Base-by-base conservation (phyloP, 139 green algal species). In the Deuterostichococcus epilithicus region DNA sequence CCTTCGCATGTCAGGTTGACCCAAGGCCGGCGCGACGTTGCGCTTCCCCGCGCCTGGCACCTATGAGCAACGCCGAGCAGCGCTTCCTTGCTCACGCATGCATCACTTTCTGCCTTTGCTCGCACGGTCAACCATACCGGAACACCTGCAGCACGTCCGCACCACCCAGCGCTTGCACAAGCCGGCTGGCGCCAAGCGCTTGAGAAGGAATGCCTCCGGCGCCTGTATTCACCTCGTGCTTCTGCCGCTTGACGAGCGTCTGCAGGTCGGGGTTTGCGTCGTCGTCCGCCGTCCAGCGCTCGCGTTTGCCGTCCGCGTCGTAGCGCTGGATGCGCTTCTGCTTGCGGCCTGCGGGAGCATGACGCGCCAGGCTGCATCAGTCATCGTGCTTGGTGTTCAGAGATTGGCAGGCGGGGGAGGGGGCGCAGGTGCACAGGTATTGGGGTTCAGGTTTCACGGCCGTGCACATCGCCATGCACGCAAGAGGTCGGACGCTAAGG, bases 211-310 rank as follows among this genome's bases (percentile, higher is more conserved):
- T n/a, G n/a, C n/a, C n/a, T n/a, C n/a, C n/a, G n/a, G n/a, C n/a
- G n/a, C n/a, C n/a, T n/a, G n/a, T n/a, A n/a, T n/a, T n/a, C 52
- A 63, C 67, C 26, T 80, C 76, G 59, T 82, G 82, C 3, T 83
- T 86, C 74, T 92, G 78, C 72, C 91, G 78, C 59, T 90, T 92
- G 15, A 97, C 87, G 72, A 98, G 86, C 2, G 91, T 89, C 26
- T 82, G 69, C 23, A 95, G 84, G 73, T 91, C 81, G 3, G 52
- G 28, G 39, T 77, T 78, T 18, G 78, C 77, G 63, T 98, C 94
- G 76, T 98, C 95, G 67, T 98, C 91, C 32, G 81, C 85, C 82
- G 93, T 98, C 78, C 97, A 97, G 26, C 88, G 84, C 81, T 84
- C 74, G 32, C 78, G 72, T 76, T 87, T 63, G 2, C 91, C 92